Base-by-base conservation (phyloP, 2,329 filamentous ascomycete species). In the Apiospora sp. region DNA sequence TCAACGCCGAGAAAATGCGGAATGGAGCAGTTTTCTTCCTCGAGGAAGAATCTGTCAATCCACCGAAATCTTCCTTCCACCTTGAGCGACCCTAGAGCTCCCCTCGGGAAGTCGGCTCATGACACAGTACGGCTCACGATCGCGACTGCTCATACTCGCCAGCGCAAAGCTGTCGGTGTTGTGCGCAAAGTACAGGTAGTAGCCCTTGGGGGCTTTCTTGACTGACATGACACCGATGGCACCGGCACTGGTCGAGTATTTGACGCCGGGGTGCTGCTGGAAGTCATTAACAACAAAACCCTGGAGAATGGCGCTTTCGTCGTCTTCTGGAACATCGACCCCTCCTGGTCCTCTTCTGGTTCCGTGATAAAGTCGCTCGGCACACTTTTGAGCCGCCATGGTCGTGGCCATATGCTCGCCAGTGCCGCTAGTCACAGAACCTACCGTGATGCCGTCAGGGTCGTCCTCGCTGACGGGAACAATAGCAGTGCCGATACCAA, bases 351-450 rank as follows among this genome's bases (percentile, higher is more conserved):
- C 88, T 75, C 89, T 91, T 79, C 87, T 89, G 68, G 87, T 92
- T 76, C 87, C 89, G 75, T 92, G 90, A 80, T 95, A 98, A 37
- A 99, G 87, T 67, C 96, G 90, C 75, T 96, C 93, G 0, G 95
- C 95, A 80, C 95, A 97, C 71, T 92, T 92, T 73, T 92, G 92
- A 8, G 96, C 95, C 14, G 96, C 96, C 88, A 97, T 92, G 0
- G 95, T 97, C 0, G 96, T 98, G 48, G 95, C 94, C 93, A 99
- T 99, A 81, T 99, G 96, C 83, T 99, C 96, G 68, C 96, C 96
- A 3, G 96, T 99, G 41, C 96, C 96, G 80, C 94, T 98, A 51
- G 95, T 97, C 30, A 98, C 94, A 37, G 92, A 91, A 43, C 94
- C 96, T 41, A 98, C 94, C 67, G 89, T 90, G 10, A 91, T 88